Evolutionary conservation across 2,329 filamentous ascomycete species (phyloP).

Genomic region (Fusarium abutilonis): DNA sequence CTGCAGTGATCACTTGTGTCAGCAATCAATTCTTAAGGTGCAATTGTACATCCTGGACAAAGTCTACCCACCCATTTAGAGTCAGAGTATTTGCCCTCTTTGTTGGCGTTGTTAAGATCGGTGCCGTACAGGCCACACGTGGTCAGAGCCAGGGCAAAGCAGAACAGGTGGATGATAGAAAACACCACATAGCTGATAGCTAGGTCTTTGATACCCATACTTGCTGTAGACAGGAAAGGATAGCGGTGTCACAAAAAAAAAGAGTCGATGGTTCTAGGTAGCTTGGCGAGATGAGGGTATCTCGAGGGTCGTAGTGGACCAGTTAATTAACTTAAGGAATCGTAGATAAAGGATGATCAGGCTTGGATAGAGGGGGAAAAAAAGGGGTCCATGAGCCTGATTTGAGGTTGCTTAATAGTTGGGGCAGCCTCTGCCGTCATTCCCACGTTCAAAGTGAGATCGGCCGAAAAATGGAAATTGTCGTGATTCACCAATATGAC

Average conservation of each 20-base stretch:
- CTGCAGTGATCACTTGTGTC: conserved; percentile 49
- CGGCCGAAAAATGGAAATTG: conserved; percentile 21
- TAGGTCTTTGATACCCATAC: conserved; percentile 59
- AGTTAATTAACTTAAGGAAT: not conserved
- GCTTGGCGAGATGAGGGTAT: conserved; percentile 17
- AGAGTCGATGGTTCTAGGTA: not conserved
- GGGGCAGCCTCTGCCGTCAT: conserved; percentile 35
- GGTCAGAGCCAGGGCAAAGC: conserved; percentile 79
- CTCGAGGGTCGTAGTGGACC: conserved; percentile 6
- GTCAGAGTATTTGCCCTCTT: conserved; percentile 62
- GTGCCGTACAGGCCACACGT: conserved; percentile 82
- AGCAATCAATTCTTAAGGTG: conserved; percentile 9
- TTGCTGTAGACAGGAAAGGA: conserved; percentile 1
- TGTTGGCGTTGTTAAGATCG: conserved; percentile 68
- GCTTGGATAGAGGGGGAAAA: not conserved
- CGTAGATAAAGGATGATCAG: conserved; percentile 5
- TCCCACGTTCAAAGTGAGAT: conserved; percentile 8
- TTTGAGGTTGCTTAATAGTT: conserved; percentile 19
- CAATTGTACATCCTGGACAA: not conserved
- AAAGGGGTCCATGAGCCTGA: conserved; percentile 3
- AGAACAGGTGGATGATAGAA: conserved; percentile 73
- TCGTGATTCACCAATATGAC: conserved; percentile 28
- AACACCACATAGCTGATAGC: conserved; percentile 64
- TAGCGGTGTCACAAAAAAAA: not conserved
- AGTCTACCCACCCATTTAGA: conserved; percentile 72